phyloP scores from a whole-genome alignment of 495 filamentous ascomycete genomes.

The Trichoderma gamsii region DNA sequence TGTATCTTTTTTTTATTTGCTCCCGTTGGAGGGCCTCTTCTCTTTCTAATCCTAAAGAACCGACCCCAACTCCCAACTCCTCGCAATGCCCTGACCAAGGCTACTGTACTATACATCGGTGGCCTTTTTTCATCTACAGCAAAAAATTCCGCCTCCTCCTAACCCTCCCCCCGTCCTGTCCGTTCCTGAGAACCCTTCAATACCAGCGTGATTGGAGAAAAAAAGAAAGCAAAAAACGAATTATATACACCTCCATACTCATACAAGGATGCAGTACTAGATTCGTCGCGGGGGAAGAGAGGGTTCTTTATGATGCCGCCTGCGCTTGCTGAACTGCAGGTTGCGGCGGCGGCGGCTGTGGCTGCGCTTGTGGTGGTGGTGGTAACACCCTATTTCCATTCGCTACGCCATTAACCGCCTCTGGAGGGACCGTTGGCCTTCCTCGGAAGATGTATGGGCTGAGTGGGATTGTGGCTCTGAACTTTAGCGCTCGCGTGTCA shows the following conservation, averaged over 20 bases:
- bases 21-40: conserved; percentile 8
- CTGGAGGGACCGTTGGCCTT: conserved; percentile 24
- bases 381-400: conserved; percentile 17
- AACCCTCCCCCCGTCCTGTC: neutral
- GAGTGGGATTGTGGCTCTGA: conserved; percentile 62
- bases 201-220: neutral
- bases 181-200: neutral
- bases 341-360: conserved; percentile 16
- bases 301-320: conserved; percentile 6
- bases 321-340: conserved; percentile 13
- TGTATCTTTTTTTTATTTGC: conserved; percentile 3
- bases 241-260: conserved; percentile 14
- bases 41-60: conserved; percentile 13
- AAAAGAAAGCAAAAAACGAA: neutral
- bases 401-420: conserved; percentile 16
- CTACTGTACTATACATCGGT: conserved; percentile 8
- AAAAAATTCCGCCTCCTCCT: neutral
- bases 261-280: conserved; percentile 13
- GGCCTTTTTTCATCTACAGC: neutral
- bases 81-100: conserved; percentile 14
- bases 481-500: conserved; percentile 63
- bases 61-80: conserved; percentile 14
- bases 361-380: conserved; percentile 42
- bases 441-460: conserved; percentile 31
- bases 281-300: neutral